Percentiles rank a stretch among this genome's conserved stretches.
Conservation (phyloP, 371 early-diverging fungal species). For the Nosema muscidifuracis region DNA sequence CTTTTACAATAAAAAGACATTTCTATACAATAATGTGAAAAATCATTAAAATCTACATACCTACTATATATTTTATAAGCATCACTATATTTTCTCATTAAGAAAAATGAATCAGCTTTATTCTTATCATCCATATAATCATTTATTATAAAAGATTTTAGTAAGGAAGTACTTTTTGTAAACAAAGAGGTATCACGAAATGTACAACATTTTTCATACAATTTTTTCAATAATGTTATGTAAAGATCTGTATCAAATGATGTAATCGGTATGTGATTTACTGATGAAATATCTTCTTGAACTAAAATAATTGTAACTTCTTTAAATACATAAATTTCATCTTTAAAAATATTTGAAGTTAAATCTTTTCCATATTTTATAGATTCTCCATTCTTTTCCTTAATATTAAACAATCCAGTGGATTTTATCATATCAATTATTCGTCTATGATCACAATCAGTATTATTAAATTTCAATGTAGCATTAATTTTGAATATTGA, state of each 20-base stretch:
- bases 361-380: not conserved
- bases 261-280: not conserved
- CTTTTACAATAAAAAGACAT: slow-evolving; percentile 26
- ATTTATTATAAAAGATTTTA: slow-evolving; percentile 5
- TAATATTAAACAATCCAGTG: not conserved
- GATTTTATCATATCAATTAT: not conserved
- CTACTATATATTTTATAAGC: slow-evolving; percentile 31
- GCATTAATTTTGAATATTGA: not conserved
- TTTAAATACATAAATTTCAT: slow-evolving; percentile 8
- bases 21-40: slow-evolving; percentile 33
- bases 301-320: not conserved
- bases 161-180: not conserved
- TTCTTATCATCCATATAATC: slow-evolving; percentile 15
- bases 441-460: not conserved
- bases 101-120: slow-evolving; percentile 27
- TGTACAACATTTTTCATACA: not conserved
- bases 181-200: not conserved
- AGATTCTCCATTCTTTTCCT: not conserved
- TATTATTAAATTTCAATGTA: not conserved
- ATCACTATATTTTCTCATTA: slow-evolving; percentile 22
- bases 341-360: not conserved
- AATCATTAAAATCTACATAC: slow-evolving; percentile 11
- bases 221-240: not conserved
- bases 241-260: not conserved
- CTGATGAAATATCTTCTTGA: not conserved